These are phyloP conservation scores for Daldinia grandis DNA, from an alignment of 495 filamentous ascomycete genomes.

Conservation along the genomic window DNA sequence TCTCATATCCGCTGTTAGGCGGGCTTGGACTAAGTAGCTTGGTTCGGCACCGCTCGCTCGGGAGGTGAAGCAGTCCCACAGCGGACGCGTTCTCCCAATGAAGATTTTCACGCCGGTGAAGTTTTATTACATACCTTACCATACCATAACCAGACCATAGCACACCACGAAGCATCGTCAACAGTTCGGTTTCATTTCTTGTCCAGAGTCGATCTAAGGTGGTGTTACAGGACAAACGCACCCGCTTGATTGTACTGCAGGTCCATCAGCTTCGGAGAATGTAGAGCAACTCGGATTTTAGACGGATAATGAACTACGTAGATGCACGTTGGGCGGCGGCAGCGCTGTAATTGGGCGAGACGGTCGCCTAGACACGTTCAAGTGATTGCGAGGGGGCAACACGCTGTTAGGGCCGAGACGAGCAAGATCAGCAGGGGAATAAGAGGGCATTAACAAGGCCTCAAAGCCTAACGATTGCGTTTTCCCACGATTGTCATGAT, in stretches of 20 bases:
- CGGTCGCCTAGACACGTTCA: constrained; percentile 21
- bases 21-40: constrained; percentile 7
- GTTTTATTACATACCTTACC: constrained; percentile 34
- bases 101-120: constrained; percentile 9
- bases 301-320: constrained; percentile 25
- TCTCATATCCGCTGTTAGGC: constrained; percentile 30
- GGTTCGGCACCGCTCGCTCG: constrained; percentile 40
- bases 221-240: not conserved
- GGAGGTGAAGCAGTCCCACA: constrained; percentile 23
- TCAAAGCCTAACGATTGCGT: constrained; percentile 8
- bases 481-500: constrained; percentile 6
- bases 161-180: constrained; percentile 22
- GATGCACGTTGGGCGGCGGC: constrained; percentile 33
- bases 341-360: constrained; percentile 32
- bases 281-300: constrained; percentile 18
- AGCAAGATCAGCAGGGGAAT: constrained; percentile 38
- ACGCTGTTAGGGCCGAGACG: constrained; percentile 21
- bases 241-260: constrained; percentile 26
- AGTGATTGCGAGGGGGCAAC: constrained; percentile 29
- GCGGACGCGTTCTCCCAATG: constrained; percentile 25
- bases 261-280: not conserved
- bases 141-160: too few species aligned
- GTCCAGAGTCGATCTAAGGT: not conserved
- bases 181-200: not conserved
- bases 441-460: constrained; percentile 14